Conservation (phyloP, 805 yeast genomes). For the Alloascoidea hylecoeti region DNA sequence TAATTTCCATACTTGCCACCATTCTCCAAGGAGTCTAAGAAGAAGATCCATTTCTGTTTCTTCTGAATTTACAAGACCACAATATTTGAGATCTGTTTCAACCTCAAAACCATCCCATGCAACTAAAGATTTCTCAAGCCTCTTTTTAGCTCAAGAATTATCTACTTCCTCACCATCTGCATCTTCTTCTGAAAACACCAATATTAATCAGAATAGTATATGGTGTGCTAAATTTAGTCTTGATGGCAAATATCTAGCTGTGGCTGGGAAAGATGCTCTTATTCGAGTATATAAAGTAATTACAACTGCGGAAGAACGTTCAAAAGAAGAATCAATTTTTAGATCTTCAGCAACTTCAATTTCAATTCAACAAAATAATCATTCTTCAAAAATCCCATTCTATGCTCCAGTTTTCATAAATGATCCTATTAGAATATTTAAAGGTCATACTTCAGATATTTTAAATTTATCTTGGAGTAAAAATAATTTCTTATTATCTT, state of each 20-base stretch:
- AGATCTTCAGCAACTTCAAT: no score
- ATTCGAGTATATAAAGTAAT: slow-evolving; percentile 73
- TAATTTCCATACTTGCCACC: no score
- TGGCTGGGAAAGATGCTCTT: slow-evolving; percentile 65
- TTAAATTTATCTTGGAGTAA: slow-evolving; percentile 81
- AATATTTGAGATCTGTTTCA: no score
- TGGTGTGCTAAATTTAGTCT: slow-evolving; percentile 60
- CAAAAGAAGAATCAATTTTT: no score
- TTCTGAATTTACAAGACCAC: no score
- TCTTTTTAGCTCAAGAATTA: not conserved
- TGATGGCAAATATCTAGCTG: slow-evolving; percentile 76
- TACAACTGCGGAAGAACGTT: slow-evolving; percentile 55
- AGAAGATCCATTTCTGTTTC: no score
- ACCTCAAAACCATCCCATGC: no score
- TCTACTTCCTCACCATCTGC: not conserved
- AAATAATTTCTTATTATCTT: slow-evolving; percentile 64
- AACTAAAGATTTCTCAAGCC: no score
- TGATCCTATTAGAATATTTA: slow-evolving; percentile 41
- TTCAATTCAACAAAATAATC: no score
- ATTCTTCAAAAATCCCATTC: slow-evolving; percentile 9
- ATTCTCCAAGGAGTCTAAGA: no score
- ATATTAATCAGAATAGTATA: no score
- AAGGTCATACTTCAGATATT: slow-evolving; percentile 59
- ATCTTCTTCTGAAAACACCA: no score
- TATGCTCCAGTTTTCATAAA: slow-evolving; percentile 74